These are phyloP conservation scores for Mucor velutinosus DNA, from an alignment of 371 early-diverging fungal genomes.

Conservation along the genomic window DNA sequence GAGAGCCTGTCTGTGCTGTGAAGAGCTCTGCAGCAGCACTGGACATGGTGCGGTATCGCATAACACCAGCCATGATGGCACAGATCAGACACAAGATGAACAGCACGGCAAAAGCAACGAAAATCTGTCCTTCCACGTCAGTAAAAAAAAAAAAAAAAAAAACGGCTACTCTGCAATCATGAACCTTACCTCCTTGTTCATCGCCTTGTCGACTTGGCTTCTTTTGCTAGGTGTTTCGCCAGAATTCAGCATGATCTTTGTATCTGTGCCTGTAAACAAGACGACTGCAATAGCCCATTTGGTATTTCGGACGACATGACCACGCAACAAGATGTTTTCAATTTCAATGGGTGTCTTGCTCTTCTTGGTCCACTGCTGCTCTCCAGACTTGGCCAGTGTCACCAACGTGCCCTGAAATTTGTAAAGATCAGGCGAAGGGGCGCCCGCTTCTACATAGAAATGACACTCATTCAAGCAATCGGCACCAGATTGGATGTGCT, in stretches of 20 bases:
- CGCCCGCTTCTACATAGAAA: constrained; percentile 70
- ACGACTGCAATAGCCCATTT: constrained; percentile 86
- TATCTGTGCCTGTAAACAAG: constrained; percentile 89
- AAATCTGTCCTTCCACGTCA: constrained; percentile 67
- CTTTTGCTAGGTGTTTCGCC: constrained; percentile 86
- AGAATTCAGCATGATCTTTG: constrained; percentile 90
- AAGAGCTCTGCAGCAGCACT: constrained; percentile 36
- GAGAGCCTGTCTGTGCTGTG: constrained; percentile 35
- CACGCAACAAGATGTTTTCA: constrained; percentile 88
- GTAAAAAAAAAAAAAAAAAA: too few species aligned
- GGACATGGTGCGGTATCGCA: constrained; percentile 35
- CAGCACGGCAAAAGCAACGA: constrained; percentile 80
- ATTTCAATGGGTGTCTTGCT: constrained; percentile 69
- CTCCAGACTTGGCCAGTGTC: constrained; percentile 25
- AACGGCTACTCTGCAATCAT: too few species aligned
- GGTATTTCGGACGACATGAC: constrained; percentile 89
- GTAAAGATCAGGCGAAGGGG: constrained; percentile 73
- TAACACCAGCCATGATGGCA: constrained; percentile 66
- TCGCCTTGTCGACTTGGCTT: constrained; percentile 86
- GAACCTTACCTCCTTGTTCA: constrained; percentile 84
- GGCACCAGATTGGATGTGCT: constrained; percentile 61
- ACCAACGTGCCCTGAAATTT: constrained; percentile 62
- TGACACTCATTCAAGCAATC: constrained; percentile 62
- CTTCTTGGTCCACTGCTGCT: constrained; percentile 28
- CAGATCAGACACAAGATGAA: constrained; percentile 73